A percentile compares a stretch with the other conserved stretches of the same genome.
Evolutionary conservation across 1,284 basidiomycete species (phyloP).

Genomic region (Athelia sp.): DNA sequence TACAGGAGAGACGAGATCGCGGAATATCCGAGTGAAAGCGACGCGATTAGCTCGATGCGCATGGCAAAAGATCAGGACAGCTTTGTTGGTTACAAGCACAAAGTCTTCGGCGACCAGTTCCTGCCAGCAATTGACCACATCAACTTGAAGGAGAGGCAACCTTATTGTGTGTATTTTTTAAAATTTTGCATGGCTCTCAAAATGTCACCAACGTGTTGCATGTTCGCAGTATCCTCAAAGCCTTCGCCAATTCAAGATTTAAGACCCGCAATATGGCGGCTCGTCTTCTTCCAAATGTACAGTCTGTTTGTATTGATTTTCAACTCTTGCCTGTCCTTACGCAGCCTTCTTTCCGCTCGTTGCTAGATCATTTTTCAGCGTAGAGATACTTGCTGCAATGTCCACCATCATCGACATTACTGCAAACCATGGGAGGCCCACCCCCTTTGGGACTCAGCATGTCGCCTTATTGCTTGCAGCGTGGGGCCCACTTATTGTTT

Average conservation of each 20-base stretch:
- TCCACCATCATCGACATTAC: constrained; percentile 25
- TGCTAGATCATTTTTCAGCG: constrained; percentile 18
- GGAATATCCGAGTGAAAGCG: neutral
- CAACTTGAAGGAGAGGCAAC: too few relatives aligned
- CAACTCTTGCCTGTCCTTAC: neutral
- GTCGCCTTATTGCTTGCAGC: constrained; percentile 22
- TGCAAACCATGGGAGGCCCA: constrained; percentile 10
- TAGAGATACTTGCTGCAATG: constrained; percentile 19
- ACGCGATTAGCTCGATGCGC: neutral
- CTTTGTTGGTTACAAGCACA: too few relatives aligned
- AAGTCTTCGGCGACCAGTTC: too few relatives aligned
- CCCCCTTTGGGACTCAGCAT: constrained; percentile 26
- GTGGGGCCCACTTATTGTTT: constrained; percentile 24
- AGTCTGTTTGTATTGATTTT: neutral
- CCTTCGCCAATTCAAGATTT: constrained; percentile 3
- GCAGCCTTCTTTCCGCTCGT: neutral
- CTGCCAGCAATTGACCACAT: neutral
- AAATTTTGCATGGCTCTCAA: too few relatives aligned
- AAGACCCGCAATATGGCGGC: constrained; percentile 22
- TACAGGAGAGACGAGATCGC: neutral
- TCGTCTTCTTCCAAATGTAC: constrained; percentile 24
- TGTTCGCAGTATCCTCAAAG: too few relatives aligned
- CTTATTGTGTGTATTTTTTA: too few relatives aligned
- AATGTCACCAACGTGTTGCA: too few relatives aligned
- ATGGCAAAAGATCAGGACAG: neutral